Percentiles rank a stretch among this genome's conserved stretches.
Evolutionary conservation across 768 basidiomycete genomes (phyloP).

Genomic region (Crucibulum laeve): DNA sequence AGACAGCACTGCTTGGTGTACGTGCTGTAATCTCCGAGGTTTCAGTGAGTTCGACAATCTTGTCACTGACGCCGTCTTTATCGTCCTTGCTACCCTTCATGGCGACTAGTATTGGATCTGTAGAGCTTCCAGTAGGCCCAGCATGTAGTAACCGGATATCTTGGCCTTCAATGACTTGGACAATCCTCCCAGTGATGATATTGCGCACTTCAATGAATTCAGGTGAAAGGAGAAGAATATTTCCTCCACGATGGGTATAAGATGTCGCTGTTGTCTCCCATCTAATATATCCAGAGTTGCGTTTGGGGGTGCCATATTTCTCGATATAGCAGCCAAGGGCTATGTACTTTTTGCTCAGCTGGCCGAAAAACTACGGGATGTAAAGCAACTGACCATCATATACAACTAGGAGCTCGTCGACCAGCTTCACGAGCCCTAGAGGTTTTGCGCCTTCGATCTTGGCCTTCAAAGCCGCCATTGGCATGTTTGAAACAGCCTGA

Average conservation of each 20-base stretch:
- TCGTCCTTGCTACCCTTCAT: conserved; percentile 62
- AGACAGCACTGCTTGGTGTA: conserved; percentile 9
- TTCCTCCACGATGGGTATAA: conserved; percentile 55
- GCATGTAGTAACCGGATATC: conserved; percentile 66
- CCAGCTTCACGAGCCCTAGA: conserved; percentile 61
- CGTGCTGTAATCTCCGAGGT: conserved; percentile 54
- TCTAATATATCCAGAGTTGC: conserved; percentile 59
- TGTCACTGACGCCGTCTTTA: conserved; percentile 52
- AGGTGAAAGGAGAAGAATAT: conserved; percentile 69
- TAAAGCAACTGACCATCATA: conserved; percentile 62
- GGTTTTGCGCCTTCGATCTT: conserved; percentile 56
- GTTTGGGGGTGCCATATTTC: conserved; percentile 60
- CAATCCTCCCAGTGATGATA: conserved; percentile 57
- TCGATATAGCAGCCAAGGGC: conserved; percentile 77
- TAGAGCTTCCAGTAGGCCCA: conserved; percentile 27
- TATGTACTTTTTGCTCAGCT: conserved; percentile 18
- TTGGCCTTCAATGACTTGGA: conserved; percentile 76
- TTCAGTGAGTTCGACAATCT: conserved; percentile 63
- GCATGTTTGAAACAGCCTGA: conserved; percentile 29
- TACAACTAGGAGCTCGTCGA: conserved; percentile 61
- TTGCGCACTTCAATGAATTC: conserved; percentile 76
- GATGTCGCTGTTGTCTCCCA: conserved; percentile 74
- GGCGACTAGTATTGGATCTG: conserved; percentile 54
- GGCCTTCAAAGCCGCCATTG: conserved; percentile 50
- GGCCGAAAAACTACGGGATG: conserved; percentile 1